Base-by-base conservation (phyloP, 2,329 filamentous ascomycete genomes). In the Diaporthe eres region DNA sequence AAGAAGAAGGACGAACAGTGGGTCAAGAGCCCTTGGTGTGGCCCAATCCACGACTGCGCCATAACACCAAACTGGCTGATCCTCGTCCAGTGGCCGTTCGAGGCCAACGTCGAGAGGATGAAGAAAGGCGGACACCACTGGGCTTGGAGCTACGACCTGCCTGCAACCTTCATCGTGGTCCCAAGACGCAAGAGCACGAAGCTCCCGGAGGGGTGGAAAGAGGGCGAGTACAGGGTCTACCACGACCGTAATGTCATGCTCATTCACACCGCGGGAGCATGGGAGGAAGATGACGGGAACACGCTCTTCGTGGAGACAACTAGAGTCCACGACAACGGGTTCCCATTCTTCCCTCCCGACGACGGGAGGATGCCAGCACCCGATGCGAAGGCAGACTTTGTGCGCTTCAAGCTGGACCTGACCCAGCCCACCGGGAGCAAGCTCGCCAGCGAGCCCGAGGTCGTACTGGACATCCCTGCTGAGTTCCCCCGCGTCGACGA, bases 401-500 rank as follows among this genome's bases (percentile, higher is more conserved):
- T 86, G 8, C 83, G 85, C 60, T 87, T 85, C 84, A 76, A 81
- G 39, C 80, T 88, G 49, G 84, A 87, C 77, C 82, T 83, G 5
- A 78, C 77, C 1, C 34, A 79, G 58, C 81, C 80, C 4, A 81
- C 53, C 8, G 77, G 75, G 58, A 75, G 77, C 2, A 79, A 79
- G 13, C 80, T 84, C 0, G 57, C 79, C 1, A 28, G 22, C 15
- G 82, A 82, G 49, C 83, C 83, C 2, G 31, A 76, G 8, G 77
- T 83, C 0, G 67, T 84, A 12, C 80, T 85, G 34, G 83, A 85
- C 55, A 81, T 83, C 42, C 85, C 85, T 4, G 81, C 82, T 39
- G 86, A 87, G 72, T 87, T 88, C 78, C 84, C 85, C 0, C 82
- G 86, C 31, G 82, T 88, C 25, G 86, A 88, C 71, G 86, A 88